Conservation (phyloP, 371 early-diverging fungal species). For the Rhizopus stolonifer region DNA sequence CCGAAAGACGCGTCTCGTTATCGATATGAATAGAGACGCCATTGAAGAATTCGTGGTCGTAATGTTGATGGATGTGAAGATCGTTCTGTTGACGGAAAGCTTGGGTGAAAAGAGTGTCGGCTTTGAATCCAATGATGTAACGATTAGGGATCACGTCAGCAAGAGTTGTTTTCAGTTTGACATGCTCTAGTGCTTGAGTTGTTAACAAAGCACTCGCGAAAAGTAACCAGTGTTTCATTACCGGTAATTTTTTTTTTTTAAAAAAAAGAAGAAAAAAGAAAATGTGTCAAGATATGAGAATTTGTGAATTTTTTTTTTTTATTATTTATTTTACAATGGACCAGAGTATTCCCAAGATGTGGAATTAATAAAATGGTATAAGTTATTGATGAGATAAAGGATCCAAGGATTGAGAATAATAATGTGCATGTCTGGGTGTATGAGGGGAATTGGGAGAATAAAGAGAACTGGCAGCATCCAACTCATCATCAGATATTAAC, state of each 20-base stretch:
- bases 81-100: conserved; percentile 15
- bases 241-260: background rate
- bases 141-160: conserved; percentile 23
- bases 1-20: conserved; percentile 2
- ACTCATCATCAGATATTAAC: conserved; percentile 30
- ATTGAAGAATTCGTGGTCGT: conserved; percentile 25
- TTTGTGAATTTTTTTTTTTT: no score
- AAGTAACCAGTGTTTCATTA: no score
- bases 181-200: background rate
- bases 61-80: conserved; percentile 16
- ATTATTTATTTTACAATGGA: no score
- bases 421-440: conserved; percentile 24
- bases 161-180: background rate
- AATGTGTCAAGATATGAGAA: no score
- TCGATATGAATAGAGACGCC: conserved; percentile 28
- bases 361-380: no score
- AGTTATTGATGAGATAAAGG: conserved; percentile 21
- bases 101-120: conserved; percentile 13
- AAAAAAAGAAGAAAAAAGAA: background rate
- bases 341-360: no score
- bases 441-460: conserved; percentile 33
- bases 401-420: conserved; percentile 7
- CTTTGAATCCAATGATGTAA: conserved; percentile 29
- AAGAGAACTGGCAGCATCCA: conserved; percentile 23
- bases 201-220: no score